Percentiles rank a stretch among this genome's conserved stretches.
phyloP scores from a whole-genome alignment of 768 basidiomycete species.

The Tricholoma saponaceum region DNA sequence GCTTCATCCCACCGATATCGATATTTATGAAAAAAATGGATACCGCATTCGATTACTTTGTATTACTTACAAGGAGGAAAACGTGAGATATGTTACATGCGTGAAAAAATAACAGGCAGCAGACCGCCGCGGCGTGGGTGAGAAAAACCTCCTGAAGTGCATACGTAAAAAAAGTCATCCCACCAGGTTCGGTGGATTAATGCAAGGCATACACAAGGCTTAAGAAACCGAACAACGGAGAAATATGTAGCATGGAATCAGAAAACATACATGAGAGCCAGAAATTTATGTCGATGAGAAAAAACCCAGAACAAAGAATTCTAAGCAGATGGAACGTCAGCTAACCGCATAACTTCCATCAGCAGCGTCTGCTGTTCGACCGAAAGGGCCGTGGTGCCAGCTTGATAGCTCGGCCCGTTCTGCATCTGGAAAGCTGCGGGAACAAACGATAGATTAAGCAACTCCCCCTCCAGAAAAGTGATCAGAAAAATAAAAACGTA shows the following conservation, averaged over 20 bases:
- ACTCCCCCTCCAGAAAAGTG: neutral
- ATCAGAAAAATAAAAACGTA: constrained; percentile 36
- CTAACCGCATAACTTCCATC: constrained; percentile 82
- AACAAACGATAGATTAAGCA: constrained; percentile 2
- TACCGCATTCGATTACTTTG: neutral
- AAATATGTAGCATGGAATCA: constrained; percentile 7
- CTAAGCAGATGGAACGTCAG: constrained; percentile 34
- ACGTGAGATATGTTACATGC: neutral
- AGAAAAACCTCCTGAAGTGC: neutral
- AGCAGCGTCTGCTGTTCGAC: constrained; percentile 76
- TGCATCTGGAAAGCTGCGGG: constrained; percentile 68
- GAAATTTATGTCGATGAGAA: too few relatives aligned
- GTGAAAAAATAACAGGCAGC: neutral
- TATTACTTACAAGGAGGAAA: neutral
- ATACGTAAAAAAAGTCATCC: neutral
- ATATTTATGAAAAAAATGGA: too few relatives aligned
- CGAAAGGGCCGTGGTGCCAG: constrained; percentile 64
- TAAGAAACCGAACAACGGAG: constrained; percentile 5
- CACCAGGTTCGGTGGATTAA: neutral
- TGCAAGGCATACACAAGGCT: neutral
- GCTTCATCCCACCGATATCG: too few relatives aligned
- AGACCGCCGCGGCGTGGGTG: neutral
- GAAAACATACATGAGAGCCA: constrained; percentile 7
- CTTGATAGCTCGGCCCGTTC: constrained; percentile 64
- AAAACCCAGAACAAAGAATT: too few relatives aligned